A percentile compares a stretch with the other conserved stretches of the same genome.
Evolutionary conservation across 2,329 filamentous ascomycete genomes (phyloP).

Genomic region (Ophiocordyceps polyrhachis-furcata): DNA sequence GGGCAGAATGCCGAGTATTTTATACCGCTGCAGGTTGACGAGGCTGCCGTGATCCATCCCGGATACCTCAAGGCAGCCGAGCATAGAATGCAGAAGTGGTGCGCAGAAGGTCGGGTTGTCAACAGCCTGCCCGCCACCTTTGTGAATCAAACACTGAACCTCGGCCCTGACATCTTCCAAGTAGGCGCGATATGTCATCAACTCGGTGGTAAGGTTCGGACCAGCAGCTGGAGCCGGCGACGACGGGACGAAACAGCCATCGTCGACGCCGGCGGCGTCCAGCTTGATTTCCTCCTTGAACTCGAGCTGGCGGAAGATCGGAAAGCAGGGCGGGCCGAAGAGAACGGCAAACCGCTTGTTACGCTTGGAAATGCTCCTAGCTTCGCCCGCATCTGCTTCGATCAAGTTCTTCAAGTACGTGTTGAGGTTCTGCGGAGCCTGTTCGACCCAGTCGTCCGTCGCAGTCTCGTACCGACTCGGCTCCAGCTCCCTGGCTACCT

Average conservation of each 20-base stretch:
- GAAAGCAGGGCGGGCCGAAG: slow-evolving; percentile 30
- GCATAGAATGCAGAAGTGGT: slow-evolving; percentile 12
- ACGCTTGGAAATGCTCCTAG: slow-evolving; percentile 30
- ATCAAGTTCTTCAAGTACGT: slow-evolving; percentile 33
- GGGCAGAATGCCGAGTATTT: slow-evolving; percentile 18
- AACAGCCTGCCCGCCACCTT: slow-evolving; percentile 10
- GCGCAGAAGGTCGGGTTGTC: slow-evolving; percentile 13
- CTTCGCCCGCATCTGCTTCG: slow-evolving; percentile 15
- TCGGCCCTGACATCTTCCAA: slow-evolving; percentile 31
- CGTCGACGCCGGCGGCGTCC: slow-evolving; percentile 19
- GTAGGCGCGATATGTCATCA: slow-evolving; percentile 25
- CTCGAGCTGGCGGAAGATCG: slow-evolving; percentile 29
- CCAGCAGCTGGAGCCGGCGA: slow-evolving; percentile 14
- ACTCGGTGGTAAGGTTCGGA: slow-evolving; percentile 15
- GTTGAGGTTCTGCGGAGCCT: slow-evolving; percentile 26
- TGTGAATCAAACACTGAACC: slow-evolving; percentile 23
- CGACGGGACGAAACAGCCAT: slow-evolving; percentile 18
- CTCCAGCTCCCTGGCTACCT: slow-evolving; percentile 21
- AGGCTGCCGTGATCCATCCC: slow-evolving; percentile 10
- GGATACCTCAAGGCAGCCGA: slow-evolving; percentile 14
- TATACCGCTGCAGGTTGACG: slow-evolving; percentile 16
- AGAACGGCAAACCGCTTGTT: slow-evolving; percentile 38
- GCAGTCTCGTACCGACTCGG: slow-evolving; percentile 28
- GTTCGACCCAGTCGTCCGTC: slow-evolving; percentile 18
- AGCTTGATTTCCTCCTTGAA: slow-evolving; percentile 22